phyloP scores from a whole-genome alignment of 345 rosid genomes.

The Aurinia saxatilis region DNA sequence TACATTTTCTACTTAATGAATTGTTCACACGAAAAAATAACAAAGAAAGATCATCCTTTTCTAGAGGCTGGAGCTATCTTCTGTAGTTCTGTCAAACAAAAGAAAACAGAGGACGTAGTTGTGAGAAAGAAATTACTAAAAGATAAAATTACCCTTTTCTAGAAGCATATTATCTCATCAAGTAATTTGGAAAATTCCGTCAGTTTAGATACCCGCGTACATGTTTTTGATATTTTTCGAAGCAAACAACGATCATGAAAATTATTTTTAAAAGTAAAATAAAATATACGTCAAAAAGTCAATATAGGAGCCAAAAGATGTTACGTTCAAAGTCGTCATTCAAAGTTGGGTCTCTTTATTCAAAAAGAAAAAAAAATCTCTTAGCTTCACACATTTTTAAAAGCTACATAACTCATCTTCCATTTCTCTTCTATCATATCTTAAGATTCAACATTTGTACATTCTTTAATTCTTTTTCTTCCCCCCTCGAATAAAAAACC shows the following conservation, averaged over 20 bases:
- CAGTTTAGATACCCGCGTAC: neutral
- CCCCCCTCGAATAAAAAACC: neutral
- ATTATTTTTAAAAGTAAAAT: neutral
- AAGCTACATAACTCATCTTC: slow-evolving; percentile 9
- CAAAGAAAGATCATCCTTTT: too few relatives aligned
- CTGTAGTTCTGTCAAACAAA: too few relatives aligned
- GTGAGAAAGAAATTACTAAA: too few relatives aligned
- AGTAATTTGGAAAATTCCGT: neutral
- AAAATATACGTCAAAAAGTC: slow-evolving; percentile 14
- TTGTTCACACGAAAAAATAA: too few relatives aligned
- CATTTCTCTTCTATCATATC: slow-evolving; percentile 3
- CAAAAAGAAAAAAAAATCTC: neutral
- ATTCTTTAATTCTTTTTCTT: slow-evolving; percentile 18
- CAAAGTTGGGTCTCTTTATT: slow-evolving; percentile 23
- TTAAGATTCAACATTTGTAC: slow-evolving; percentile 10
- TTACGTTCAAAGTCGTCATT: slow-evolving; percentile 27
- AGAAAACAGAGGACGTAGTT: too few relatives aligned
- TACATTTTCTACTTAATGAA: too few relatives aligned
- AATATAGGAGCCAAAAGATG: slow-evolving; percentile 12
- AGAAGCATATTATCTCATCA: slow-evolving; percentile 4
- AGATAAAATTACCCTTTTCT: neutral
- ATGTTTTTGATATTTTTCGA: slow-evolving; percentile 11
- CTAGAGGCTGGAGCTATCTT: too few relatives aligned
- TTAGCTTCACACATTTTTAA: slow-evolving; percentile 10
- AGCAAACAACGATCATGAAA: slow-evolving; percentile 2